These are phyloP conservation scores for Telopea speciosissima DNA, from an alignment of 177 flowering plant species.

Conservation along the genomic window DNA sequence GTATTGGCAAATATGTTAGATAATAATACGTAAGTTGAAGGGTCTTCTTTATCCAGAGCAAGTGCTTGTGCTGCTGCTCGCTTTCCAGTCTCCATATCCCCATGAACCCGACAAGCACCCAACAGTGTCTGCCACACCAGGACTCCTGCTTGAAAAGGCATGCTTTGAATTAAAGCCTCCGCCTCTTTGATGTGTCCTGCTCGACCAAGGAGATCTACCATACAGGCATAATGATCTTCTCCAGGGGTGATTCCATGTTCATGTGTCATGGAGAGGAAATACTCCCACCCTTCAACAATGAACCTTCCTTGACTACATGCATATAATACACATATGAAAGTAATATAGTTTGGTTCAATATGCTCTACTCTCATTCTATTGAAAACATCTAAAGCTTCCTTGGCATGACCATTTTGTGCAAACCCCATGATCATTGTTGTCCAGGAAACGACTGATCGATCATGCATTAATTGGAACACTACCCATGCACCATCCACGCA, in stretches of 20 bases:
- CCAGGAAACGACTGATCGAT: constrained; percentile 61
- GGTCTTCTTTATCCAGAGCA: constrained; percentile 37
- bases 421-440: constrained; percentile 52
- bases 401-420: constrained; percentile 30
- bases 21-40: constrained; percentile 58
- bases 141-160: constrained; percentile 58
- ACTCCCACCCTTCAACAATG: constrained; percentile 47
- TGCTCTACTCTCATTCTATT: constrained; percentile 26
- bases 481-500: constrained; percentile 49
- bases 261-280: constrained; percentile 44
- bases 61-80: constrained; percentile 56
- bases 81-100: constrained; percentile 51
- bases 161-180: constrained; percentile 40
- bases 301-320: constrained; percentile 76
- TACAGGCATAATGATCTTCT: constrained; percentile 74
- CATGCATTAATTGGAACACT: constrained; percentile 45
- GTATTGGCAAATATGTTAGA: constrained; percentile 58
- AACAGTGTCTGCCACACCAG: constrained; percentile 72
- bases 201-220: constrained; percentile 68
- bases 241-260: constrained; percentile 50
- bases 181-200: constrained; percentile 58
- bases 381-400: constrained; percentile 30
- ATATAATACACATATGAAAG: constrained; percentile 60
- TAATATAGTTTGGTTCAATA: constrained; percentile 34
- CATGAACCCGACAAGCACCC: constrained; percentile 53